These are phyloP conservation scores for Globisporangium polare DNA, from an alignment of 352 stramenopile genomes.

Conservation along the genomic window DNA sequence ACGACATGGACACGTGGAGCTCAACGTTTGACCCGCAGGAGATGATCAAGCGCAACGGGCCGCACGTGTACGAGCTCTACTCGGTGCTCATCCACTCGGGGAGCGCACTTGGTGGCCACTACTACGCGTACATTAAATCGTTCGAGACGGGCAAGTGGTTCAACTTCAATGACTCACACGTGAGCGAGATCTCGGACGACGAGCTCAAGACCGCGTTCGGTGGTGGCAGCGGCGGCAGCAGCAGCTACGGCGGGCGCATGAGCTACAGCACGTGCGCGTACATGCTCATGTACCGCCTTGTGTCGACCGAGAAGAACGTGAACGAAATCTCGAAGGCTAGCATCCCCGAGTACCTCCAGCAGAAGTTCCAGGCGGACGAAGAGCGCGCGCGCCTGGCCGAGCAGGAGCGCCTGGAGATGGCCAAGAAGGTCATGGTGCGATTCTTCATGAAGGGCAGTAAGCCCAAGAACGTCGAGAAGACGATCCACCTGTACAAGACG, in stretches of 20 bases:
- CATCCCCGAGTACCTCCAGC: conserved; percentile 65
- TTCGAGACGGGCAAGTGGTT: conserved; percentile 81
- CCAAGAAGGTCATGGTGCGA: conserved; percentile 73
- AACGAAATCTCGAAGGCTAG: conserved; percentile 51
- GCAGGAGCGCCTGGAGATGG: conserved; percentile 62
- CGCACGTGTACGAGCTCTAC: conserved; percentile 90
- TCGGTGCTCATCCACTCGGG: conserved; percentile 91
- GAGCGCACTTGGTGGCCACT: conserved; percentile 90
- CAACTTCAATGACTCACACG: conserved; percentile 86
- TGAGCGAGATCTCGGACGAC: conserved; percentile 71
- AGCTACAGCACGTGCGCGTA: conserved; percentile 85
- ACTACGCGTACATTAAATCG: conserved; percentile 93
- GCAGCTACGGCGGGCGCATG: conserved; percentile 49
- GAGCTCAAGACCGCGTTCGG: conserved; percentile 78
- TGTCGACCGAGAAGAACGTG: conserved; percentile 62
- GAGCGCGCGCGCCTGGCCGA: conserved; percentile 49
- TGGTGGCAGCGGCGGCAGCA: conserved; percentile 35
- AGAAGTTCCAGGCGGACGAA: conserved; percentile 66
- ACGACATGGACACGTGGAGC: conserved; percentile 62
- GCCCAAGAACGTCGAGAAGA: conserved; percentile 64
- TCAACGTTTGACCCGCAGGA: conserved; percentile 57
- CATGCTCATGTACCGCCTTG: conserved; percentile 89
- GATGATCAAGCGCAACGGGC: conserved; percentile 58
- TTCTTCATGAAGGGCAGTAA: conserved; percentile 76
- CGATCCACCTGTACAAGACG: conserved; percentile 73